phyloP scores from a whole-genome alignment of 306 rosid species.

The Biancaea sappan region DNA sequence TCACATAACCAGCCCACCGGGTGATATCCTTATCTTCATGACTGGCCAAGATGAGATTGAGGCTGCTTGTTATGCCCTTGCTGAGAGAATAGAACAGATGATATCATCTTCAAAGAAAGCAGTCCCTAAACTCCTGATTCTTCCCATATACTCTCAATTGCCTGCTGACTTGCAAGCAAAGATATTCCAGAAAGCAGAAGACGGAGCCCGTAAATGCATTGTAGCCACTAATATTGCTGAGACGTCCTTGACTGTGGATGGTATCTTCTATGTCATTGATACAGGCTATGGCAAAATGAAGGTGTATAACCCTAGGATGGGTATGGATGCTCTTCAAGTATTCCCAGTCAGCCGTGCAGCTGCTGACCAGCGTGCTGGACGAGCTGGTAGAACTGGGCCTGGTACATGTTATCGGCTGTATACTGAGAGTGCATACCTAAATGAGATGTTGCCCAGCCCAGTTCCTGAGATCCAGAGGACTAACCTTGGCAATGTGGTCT shows the following conservation, averaged over 20 bases:
- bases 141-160: constrained; percentile 96
- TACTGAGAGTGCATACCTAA: constrained; percentile 86
- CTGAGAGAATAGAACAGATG: constrained; percentile 92
- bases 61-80: constrained; percentile 95
- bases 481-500: constrained; percentile 92
- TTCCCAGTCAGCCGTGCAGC: constrained; percentile 98
- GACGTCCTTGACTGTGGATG: constrained; percentile 96
- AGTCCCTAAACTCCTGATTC: constrained; percentile 88
- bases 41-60: constrained; percentile 99
- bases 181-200: constrained; percentile 94
- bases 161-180: constrained; percentile 99
- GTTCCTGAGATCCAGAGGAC: constrained; percentile 99
- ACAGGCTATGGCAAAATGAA: constrained; percentile 98
- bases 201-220: constrained; percentile 95
- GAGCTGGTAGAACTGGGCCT: constrained; percentile 99
- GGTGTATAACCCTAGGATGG: constrained; percentile 98
- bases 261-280: constrained; percentile 92
- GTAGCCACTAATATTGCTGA: constrained; percentile 98
- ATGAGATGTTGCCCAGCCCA: constrained; percentile 87
- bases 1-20: constrained; percentile 93
- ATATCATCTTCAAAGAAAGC: constrained; percentile 66
- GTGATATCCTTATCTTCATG: constrained; percentile 98
- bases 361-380: constrained; percentile 98
- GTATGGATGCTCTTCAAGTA: constrained; percentile 99
- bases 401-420: constrained; percentile 93